Percentiles rank a stretch among this genome's conserved stretches.
Evolutionary conservation across 1,139 yeast genomes (phyloP).

Genomic region (Suzukiozyma palmioleophila): DNA sequence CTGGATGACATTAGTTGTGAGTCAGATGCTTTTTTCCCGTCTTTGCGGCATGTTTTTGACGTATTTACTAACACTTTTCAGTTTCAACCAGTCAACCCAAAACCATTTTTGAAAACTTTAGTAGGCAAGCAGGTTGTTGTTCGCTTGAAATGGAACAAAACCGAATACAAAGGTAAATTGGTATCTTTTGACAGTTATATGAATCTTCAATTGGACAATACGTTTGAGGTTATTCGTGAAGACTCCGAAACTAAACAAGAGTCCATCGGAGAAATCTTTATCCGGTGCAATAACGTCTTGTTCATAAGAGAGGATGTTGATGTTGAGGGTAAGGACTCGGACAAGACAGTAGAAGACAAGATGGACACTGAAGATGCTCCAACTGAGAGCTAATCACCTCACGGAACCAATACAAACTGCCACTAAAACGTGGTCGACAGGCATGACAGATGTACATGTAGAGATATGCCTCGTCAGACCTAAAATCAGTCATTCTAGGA

Average conservation of each 20-base stretch:
- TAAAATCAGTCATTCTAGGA: no score
- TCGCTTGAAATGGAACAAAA: conserved; percentile 86
- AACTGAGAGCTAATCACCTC: neutral
- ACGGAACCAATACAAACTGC: no score
- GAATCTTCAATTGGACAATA: conserved; percentile 75
- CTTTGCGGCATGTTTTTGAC: neutral
- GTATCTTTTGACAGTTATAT: conserved; percentile 87
- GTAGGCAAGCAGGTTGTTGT: conserved; percentile 70
- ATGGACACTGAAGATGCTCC: neutral
- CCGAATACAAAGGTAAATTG: conserved; percentile 84
- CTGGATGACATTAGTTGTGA: neutral
- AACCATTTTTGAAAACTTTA: conserved; percentile 79
- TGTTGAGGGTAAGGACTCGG: neutral
- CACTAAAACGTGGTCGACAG: no score
- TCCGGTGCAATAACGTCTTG: conserved; percentile 77
- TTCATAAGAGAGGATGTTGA: conserved; percentile 46
- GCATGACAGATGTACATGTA: no score
- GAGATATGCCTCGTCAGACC: no score
- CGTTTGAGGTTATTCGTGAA: conserved; percentile 58
- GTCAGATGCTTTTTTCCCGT: no score
- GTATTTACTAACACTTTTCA: conserved; percentile 17
- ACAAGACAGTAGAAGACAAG: neutral
- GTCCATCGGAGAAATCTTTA: conserved; percentile 73
- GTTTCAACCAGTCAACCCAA: conserved; percentile 84
- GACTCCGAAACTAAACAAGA: conserved; percentile 43